Percentiles rank a stretch among this genome's conserved stretches.
Conservation (phyloP, 495 filamentous ascomycete species). For the Talaromyces adpressus region DNA sequence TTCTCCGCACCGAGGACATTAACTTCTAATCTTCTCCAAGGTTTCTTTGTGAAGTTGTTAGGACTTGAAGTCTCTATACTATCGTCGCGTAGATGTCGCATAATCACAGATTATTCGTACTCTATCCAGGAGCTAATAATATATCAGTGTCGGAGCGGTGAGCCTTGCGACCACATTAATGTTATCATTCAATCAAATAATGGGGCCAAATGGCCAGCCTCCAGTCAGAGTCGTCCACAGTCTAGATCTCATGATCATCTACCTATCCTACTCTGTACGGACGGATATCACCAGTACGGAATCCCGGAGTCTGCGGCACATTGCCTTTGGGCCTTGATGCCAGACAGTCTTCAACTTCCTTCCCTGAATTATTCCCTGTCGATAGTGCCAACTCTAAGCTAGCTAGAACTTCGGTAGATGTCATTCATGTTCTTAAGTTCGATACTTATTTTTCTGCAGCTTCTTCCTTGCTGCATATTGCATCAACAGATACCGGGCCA, state of each 20-base stretch:
- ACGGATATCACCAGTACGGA: not conserved
- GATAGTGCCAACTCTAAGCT: not conserved
- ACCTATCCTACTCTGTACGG: not conserved
- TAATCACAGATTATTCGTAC: not conserved
- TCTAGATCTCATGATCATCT: not conserved
- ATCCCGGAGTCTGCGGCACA: not conserved
- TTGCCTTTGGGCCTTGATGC: not conserved
- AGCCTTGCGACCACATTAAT: not conserved
- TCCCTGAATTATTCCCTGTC: not conserved
- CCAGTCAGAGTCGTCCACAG: not conserved
- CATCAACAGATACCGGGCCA: not conserved
- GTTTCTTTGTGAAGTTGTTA: not conserved
- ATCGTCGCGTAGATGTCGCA: not conserved
- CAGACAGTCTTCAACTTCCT: not conserved
- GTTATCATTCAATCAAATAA: not conserved
- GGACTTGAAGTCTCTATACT: too few relatives aligned
- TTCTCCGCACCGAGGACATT: not conserved
- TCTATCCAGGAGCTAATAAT: not conserved
- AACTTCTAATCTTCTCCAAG: not conserved
- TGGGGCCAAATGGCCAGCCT: not conserved
- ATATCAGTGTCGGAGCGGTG: not conserved
- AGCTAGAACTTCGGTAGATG: not conserved
- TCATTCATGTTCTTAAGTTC: not conserved
- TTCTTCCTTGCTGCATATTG: not conserved
- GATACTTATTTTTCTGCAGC: not conserved